Base-by-base conservation (phyloP, 306 rosid genomes). In the Cucumis melo region DNA sequence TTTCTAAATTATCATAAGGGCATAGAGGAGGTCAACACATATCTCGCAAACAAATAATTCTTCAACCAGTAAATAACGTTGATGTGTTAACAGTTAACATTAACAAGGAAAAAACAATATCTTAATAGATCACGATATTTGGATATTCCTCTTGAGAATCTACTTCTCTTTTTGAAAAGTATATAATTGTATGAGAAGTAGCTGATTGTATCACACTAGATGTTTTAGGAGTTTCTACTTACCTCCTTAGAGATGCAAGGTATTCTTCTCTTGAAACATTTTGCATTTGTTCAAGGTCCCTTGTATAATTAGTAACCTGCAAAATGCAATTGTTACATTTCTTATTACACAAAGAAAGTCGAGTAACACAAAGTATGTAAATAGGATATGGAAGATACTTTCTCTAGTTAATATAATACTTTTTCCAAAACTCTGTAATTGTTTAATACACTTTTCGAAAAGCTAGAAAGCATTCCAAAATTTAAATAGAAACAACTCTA, bases 211-310 rank as follows among this genome's bases (percentile, higher is more conserved):
- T 36, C 67, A 71, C 27, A 48, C 27, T 76, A 78, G 79, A 81
- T 23, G 78, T 60, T 62, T 64, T 74, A 23, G 23, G 53, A 71
- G 73, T 19, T 73, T 67, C 68, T 21, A 82, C 84, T 58, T 73
- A 92, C 99, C 99, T 83, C 32, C 99, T 83, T 78, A 95, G 85
- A 80, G 99, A 91, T 9, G 99, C 99, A 82, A 94, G 99, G 79
- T 90, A 94, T 73, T 94, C 99, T 84, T 94, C 99, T 86, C 99
- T 88, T 0, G 99, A 90, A 73, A 90, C 83, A 72, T 85, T 94
- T 80, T 93, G 97, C 98, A 93, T 93, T 83, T 93, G 97, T 80
- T 93, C 98, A 57, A 94, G 97, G 89, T 94, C 99, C 81, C 99
- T 89, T 19, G 96, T 74, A 84, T 94, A 94, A 77, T 94, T 97